Evolutionary conservation across 768 basidiomycete genomes (phyloP).

Genomic region (Xerocomellus dryophilus): DNA sequence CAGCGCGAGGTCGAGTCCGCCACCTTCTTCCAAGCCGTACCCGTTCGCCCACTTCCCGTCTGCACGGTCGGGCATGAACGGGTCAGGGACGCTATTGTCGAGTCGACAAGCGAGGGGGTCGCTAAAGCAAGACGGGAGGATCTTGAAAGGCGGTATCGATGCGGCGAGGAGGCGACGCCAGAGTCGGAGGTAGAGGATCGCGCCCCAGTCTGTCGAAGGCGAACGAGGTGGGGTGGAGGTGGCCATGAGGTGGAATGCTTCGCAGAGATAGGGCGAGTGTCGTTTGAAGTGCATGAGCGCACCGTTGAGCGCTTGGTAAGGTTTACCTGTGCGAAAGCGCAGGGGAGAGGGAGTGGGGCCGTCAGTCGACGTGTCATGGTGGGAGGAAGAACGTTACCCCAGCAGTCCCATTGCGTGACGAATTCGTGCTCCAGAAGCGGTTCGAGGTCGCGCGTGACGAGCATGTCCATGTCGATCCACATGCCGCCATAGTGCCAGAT

Average conservation of each 20-base stretch:
- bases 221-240: slow-evolving; percentile 68
- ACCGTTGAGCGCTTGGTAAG: slow-evolving; percentile 81
- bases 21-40: slow-evolving; percentile 55
- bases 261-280: slow-evolving; percentile 94
- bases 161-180: slow-evolving; percentile 79
- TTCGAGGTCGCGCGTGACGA: slow-evolving; percentile 81
- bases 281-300: slow-evolving; percentile 90
- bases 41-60: slow-evolving; percentile 59
- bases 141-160: slow-evolving; percentile 79
- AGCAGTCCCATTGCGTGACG: slow-evolving; percentile 98
- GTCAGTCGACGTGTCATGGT: slow-evolving; percentile 3
- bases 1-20: slow-evolving; percentile 60
- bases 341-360: background rate
- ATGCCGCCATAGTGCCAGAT: slow-evolving; percentile 89
- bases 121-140: slow-evolving; percentile 93
- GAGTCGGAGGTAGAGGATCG: slow-evolving; percentile 84
- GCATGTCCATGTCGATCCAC: slow-evolving; percentile 97
- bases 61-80: slow-evolving; percentile 59
- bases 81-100: slow-evolving; percentile 91
- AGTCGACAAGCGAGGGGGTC: slow-evolving; percentile 87
- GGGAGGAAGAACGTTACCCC: slow-evolving; percentile 52
- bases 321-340: slow-evolving; percentile 49
- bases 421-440: slow-evolving; percentile 92
- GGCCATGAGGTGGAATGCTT: slow-evolving; percentile 90
- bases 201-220: slow-evolving; percentile 91